phyloP scores from a whole-genome alignment of 805 yeast species.

The Sungouiella blattae region DNA sequence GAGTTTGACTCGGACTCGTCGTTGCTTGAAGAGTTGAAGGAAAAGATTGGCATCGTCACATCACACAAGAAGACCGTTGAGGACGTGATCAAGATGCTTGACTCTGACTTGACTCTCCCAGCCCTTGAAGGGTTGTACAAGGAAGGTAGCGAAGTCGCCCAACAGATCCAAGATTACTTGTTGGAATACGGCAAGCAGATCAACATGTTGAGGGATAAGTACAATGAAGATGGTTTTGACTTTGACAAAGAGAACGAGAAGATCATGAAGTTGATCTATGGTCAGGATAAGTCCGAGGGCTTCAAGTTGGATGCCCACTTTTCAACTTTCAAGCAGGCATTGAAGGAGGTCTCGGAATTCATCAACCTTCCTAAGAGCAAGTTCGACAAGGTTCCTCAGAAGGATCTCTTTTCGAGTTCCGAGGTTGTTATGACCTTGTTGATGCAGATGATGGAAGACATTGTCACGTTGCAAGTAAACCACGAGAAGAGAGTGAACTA shows the following conservation, averaged over 20 bases:
- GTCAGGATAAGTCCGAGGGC: conserved; percentile 6
- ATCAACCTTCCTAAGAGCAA: conserved; percentile 15
- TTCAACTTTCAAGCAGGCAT: conserved; percentile 22
- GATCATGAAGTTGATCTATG: conserved; percentile 24
- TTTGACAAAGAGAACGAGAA: conserved; percentile 50
- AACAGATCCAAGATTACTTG: conserved; percentile 42
- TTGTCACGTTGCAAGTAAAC: conserved; percentile 23
- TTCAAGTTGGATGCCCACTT: conserved; percentile 25
- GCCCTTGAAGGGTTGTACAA: conserved; percentile 44
- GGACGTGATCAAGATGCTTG: conserved; percentile 37
- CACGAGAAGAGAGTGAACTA: conserved; percentile 27
- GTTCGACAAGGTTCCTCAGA: conserved; percentile 21
- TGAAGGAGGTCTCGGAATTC: conserved; percentile 26
- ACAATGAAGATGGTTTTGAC: conserved; percentile 44
- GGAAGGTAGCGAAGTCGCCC: conserved; percentile 39
- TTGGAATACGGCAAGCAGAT: conserved; percentile 45
- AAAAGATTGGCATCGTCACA: conserved; percentile 20
- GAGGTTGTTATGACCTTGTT: conserved; percentile 25
- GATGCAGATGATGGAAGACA: conserved; percentile 27
- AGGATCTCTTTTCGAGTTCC: conserved; percentile 22
- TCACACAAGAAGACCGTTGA: conserved; percentile 22
- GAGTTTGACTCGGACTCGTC: conserved; percentile 66
- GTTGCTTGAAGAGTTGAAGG: conserved; percentile 22
- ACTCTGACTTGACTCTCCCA: conserved; percentile 44
- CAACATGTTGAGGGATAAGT: conserved; percentile 38